Base-by-base conservation (phyloP, 441 rosid species). In the Omphalea diandra region DNA sequence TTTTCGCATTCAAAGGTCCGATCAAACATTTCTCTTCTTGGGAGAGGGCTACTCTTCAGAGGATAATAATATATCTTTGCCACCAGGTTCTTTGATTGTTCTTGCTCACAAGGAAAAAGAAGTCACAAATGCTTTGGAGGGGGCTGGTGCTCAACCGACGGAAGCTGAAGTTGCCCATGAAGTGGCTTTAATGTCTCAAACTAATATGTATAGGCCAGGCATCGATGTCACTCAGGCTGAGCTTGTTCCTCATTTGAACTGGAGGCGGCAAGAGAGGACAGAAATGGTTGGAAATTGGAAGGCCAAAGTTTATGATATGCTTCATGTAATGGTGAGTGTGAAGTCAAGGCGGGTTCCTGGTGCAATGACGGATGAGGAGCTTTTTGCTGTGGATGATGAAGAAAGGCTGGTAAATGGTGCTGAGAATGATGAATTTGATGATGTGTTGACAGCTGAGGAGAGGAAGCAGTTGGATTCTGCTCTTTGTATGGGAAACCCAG, bases 261-360 rank as follows among this genome's bases (percentile, higher is more conserved):
- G 99, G 99, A 90, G 99, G 84, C 82, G 99, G 59, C 99, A 90
- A 70, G 99, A 95, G 81, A 93, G 92, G 72, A 85, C 97, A 1
- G 99, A 95, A 79, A 84, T 84, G 84, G 97, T 95, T 41, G 98
- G 98, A 63, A 87, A 74, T 73, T 95, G 98, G 99, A 95, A 95
- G 83, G 98, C 96, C 7, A 95, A 88, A 76, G 91, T 95, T 60
- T 90, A 88, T 53, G 99, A 93, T 69, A 95, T 95, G 99, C 94
- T 93, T 73, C 87, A 92, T 83, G 99, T 95, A 70, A 89, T 94
- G 90, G 98, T 95, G 64, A 95, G 98, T 76, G 98, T 95, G 77
- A 95, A 95, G 74, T 95, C 99, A 35, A 90, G 99, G 68, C 79
- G 97, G 46, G 99, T 95, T 82, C 99, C 98, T n/a, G 99, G 99